Percentiles rank a stretch among this genome's conserved stretches.
Conservation (phyloP, 495 filamentous ascomycete genomes). For the Evernia prunastri region DNA sequence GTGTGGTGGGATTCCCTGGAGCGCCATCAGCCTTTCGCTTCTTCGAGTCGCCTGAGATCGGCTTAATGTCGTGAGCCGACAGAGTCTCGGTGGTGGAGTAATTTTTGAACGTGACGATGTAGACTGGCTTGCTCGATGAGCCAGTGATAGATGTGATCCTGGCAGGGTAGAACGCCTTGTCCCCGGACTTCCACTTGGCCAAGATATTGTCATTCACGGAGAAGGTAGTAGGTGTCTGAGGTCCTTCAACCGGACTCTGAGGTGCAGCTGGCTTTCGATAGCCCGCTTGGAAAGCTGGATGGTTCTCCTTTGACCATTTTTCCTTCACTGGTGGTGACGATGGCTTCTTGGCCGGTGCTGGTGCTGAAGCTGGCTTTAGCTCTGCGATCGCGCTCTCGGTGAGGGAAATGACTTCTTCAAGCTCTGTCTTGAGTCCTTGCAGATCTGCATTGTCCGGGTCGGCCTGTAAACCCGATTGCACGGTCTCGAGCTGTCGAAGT, state of each 20-base stretch:
- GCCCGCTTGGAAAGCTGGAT: constrained; percentile 58
- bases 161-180: constrained; percentile 86
- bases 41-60: constrained; percentile 60
- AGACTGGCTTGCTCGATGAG: constrained; percentile 78
- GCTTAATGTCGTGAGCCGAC: constrained; percentile 75
- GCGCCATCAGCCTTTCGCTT: constrained; percentile 89
- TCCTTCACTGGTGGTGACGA: constrained; percentile 47
- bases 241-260: constrained; percentile 39
- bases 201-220: constrained; percentile 85
- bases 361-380: constrained; percentile 54
- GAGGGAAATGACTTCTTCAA: constrained; percentile 76
- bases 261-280: constrained; percentile 39
- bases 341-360: constrained; percentile 38
- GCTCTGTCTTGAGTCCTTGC: constrained; percentile 68
- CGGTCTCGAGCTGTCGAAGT: constrained; percentile 64
- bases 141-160: constrained; percentile 91
- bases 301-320: constrained; percentile 69
- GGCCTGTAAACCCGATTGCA: constrained; percentile 66
- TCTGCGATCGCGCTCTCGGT: constrained; percentile 76
- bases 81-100: constrained; percentile 85
- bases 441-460: constrained; percentile 81
- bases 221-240: constrained; percentile 51
- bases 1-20: constrained; percentile 46
- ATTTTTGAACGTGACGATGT: constrained; percentile 87
- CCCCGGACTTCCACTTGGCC: constrained; percentile 84